Evolutionary conservation across 495 filamentous ascomycete species (phyloP).

Genomic region (Rhizodiscina lignyota): DNA sequence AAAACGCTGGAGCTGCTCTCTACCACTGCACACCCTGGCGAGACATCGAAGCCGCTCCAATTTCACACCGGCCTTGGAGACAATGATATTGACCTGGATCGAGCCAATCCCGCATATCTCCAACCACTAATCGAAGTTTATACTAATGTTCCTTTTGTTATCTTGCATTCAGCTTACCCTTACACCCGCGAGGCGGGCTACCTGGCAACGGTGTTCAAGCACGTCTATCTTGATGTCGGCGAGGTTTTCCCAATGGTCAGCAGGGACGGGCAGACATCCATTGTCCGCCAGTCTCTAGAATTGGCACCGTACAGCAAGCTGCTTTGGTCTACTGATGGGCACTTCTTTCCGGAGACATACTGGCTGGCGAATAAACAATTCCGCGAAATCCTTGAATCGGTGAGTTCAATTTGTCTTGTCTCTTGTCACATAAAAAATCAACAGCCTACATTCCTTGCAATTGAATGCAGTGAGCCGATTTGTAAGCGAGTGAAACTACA

Average conservation of each 20-base stretch:
- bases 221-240: slow-evolving; percentile 75
- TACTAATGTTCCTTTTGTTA: slow-evolving; percentile 52
- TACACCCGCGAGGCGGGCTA: slow-evolving; percentile 74
- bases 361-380: slow-evolving; percentile 64
- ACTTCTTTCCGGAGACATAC: slow-evolving; percentile 73
- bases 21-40: slow-evolving; percentile 7
- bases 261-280: slow-evolving; percentile 57
- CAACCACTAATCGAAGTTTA: slow-evolving; percentile 58
- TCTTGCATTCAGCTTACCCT: slow-evolving; percentile 74
- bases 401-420: slow-evolving; percentile 17
- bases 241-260: slow-evolving; percentile 77
- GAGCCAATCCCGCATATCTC: slow-evolving; percentile 60
- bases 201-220: slow-evolving; percentile 60
- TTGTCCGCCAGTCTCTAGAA: slow-evolving; percentile 61
- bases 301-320: slow-evolving; percentile 61
- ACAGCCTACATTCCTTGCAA: background rate
- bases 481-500: background rate
- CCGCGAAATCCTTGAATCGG: slow-evolving; percentile 52
- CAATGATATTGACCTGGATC: slow-evolving; percentile 55
- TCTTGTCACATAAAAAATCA: background rate
- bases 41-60: slow-evolving; percentile 52
- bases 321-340: slow-evolving; percentile 73
- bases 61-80: slow-evolving; percentile 82
- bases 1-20: slow-evolving; percentile 26
- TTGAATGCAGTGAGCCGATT: no score